phyloP scores from a whole-genome alignment of 1,284 basidiomycete species.

The Ceratobasidium sp. region DNA sequence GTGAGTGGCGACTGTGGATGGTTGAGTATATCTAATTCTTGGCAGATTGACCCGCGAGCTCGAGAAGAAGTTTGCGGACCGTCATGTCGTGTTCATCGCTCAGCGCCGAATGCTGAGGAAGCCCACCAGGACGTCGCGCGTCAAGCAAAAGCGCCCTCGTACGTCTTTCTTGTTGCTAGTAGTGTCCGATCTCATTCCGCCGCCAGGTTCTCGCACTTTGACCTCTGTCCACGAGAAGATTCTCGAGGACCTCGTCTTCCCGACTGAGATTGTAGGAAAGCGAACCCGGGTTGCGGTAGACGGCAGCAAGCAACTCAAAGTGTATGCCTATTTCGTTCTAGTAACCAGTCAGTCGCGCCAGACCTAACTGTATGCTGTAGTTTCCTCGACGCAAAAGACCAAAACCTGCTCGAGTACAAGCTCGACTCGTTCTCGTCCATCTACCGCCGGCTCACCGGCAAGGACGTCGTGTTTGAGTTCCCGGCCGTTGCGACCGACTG shows the following conservation, averaged over 20 bases:
- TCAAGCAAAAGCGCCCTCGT: slow-evolving; percentile 96
- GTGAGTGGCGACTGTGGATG: slow-evolving; percentile 66
- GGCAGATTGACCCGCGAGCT: slow-evolving; percentile 95
- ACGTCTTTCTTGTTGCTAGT: background rate
- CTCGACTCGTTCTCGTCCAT: slow-evolving; percentile 95
- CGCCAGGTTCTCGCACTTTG: slow-evolving; percentile 84
- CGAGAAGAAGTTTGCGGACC: slow-evolving; percentile 99
- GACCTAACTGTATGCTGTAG: slow-evolving; percentile 60
- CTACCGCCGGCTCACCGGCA: slow-evolving; percentile 94
- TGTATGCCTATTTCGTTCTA: slow-evolving; percentile 69
- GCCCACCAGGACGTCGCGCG: slow-evolving; percentile 93
- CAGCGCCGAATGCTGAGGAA: slow-evolving; percentile 99
- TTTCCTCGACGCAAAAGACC: slow-evolving; percentile 98
- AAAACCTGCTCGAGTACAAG: slow-evolving; percentile 99
- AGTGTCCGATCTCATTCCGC: background rate
- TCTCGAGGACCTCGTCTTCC: slow-evolving; percentile 98
- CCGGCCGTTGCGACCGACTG: slow-evolving; percentile 63
- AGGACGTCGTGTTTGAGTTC: slow-evolving; percentile 94
- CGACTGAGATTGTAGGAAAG: slow-evolving; percentile 99
- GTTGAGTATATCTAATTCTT: background rate
- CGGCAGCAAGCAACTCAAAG: slow-evolving; percentile 93
- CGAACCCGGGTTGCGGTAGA: slow-evolving; percentile 92
- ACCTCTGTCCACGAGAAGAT: slow-evolving; percentile 98
- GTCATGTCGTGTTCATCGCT: slow-evolving; percentile 98
- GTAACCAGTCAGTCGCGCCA: too few relatives aligned